Conservation (phyloP, 2,329 filamentous ascomycete species). For the Aspergillus sp. region DNA sequence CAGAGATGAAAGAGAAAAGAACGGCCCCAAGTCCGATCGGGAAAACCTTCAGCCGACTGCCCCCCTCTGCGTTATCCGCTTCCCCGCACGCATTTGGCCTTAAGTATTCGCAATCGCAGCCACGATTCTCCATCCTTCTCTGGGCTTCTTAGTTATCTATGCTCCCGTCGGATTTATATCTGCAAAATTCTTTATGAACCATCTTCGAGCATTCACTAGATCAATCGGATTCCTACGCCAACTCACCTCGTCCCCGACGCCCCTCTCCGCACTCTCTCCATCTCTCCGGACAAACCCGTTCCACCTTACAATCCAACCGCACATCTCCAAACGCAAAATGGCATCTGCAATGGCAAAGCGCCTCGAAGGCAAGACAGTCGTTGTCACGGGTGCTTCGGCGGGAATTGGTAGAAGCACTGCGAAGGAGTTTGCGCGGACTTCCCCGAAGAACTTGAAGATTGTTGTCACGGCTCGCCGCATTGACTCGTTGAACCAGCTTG, state of each 20-base stretch:
- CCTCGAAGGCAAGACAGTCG: constrained; percentile 84
- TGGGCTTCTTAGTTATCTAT: constrained; percentile 4
- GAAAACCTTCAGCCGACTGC: constrained; percentile 12
- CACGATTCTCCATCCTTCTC: not conserved
- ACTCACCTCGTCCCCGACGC: constrained; percentile 8
- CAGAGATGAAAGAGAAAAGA: not conserved
- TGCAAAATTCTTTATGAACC: constrained; percentile 20
- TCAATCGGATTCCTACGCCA: constrained; percentile 19
- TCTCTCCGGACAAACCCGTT: constrained; percentile 10
- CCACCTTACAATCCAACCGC: constrained; percentile 12
- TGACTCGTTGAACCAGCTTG: constrained; percentile 69
- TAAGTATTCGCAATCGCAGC: not conserved
- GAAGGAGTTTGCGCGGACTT: constrained; percentile 86
- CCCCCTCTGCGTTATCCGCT: constrained; percentile 7
- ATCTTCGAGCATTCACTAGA: constrained; percentile 14
- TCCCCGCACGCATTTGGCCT: constrained; percentile 13
- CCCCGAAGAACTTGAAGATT: constrained; percentile 70
- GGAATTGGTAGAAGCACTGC: constrained; percentile 73
- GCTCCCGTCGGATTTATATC: not conserved
- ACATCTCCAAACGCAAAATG: constrained; percentile 45
- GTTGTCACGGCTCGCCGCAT: constrained; percentile 82
- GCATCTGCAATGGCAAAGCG: constrained; percentile 67
- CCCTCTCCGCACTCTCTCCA: constrained; percentile 14
- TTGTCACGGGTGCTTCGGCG: constrained; percentile 87
- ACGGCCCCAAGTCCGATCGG: constrained; percentile 15